phyloP scores from a whole-genome alignment of 1,284 basidiomycete species.

The Chalciporus sp. region DNA sequence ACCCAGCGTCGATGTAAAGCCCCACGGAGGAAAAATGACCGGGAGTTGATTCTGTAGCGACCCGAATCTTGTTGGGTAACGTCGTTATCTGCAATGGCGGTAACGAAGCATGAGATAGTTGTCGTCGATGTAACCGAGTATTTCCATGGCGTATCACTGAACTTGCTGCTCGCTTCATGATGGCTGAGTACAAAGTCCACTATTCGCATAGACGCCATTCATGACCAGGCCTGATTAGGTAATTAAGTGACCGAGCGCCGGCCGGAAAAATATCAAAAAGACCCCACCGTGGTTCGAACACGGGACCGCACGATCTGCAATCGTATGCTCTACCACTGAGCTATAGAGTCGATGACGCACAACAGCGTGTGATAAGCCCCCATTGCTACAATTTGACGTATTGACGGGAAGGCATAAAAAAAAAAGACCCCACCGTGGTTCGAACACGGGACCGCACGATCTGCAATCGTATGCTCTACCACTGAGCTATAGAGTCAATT shows the following conservation, averaged over 20 bases:
- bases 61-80: slow-evolving; percentile 88
- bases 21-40: slow-evolving; percentile 96
- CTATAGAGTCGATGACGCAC: slow-evolving; percentile 31
- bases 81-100: slow-evolving; percentile 71
- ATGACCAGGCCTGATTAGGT: slow-evolving; percentile 6
- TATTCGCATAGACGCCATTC: neutral
- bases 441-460: slow-evolving; percentile 38
- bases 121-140: slow-evolving; percentile 20
- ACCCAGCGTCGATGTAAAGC: slow-evolving; percentile 92
- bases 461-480: slow-evolving; percentile 43
- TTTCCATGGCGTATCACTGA: slow-evolving; percentile 29
- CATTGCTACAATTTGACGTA: too few relatives aligned
- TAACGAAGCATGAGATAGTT: slow-evolving; percentile 24
- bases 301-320: slow-evolving; percentile 41
- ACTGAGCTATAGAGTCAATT: slow-evolving; percentile 36
- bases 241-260: neutral
- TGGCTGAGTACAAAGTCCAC: slow-evolving; percentile 9
- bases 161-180: slow-evolving; percentile 31
- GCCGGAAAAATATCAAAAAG: slow-evolving; percentile 12
- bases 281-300: slow-evolving; percentile 35
- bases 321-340: slow-evolving; percentile 40
- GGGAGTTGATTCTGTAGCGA: slow-evolving; percentile 89
- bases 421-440: slow-evolving; percentile 32
- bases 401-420: neutral
- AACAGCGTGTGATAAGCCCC: neutral